A percentile compares a stretch with the other conserved stretches of the same genome.
Conservation (phyloP, 441 rosid species). For the Kokia cookei region DNA sequence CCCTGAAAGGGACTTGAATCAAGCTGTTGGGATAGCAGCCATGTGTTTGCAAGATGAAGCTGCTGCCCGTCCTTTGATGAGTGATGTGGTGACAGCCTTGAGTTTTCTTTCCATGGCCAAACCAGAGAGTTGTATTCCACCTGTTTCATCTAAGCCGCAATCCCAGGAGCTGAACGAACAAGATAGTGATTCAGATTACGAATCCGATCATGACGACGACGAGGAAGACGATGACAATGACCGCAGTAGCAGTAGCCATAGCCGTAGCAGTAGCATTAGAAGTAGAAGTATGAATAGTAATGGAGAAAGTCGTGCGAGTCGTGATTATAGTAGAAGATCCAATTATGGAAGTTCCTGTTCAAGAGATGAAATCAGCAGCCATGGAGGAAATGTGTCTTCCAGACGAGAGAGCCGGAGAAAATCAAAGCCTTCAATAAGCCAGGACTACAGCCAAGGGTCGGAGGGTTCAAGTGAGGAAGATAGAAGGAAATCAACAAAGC, state of each 20-base stretch:
- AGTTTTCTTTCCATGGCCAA: constrained; percentile 50
- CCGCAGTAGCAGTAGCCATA: neutral
- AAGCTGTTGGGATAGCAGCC: constrained; percentile 88
- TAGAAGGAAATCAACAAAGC: constrained; percentile 16
- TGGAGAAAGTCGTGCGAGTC: neutral
- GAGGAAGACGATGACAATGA: neutral
- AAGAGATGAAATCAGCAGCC: constrained; percentile 1
- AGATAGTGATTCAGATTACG: neutral
- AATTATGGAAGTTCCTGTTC: neutral
- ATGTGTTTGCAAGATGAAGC: constrained; percentile 95
- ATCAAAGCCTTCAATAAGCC: neutral
- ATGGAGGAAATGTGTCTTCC: neutral
- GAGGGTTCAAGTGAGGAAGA: constrained; percentile 7
- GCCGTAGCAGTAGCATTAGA: neutral
- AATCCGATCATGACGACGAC: neutral
- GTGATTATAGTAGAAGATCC: neutral
- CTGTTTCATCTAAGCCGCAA: constrained; percentile 15
- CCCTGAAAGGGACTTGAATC: constrained; percentile 73
- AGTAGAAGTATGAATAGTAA: neutral
- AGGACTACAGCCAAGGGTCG: neutral
- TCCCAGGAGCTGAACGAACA: neutral
- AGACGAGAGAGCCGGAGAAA: neutral
- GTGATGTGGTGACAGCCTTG: constrained; percentile 29
- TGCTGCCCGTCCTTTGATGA: constrained; percentile 58
- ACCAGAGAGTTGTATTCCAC: constrained; percentile 15